phyloP scores from a whole-genome alignment of 2,329 filamentous ascomycete genomes.

The Metarhizium guizhouense region DNA sequence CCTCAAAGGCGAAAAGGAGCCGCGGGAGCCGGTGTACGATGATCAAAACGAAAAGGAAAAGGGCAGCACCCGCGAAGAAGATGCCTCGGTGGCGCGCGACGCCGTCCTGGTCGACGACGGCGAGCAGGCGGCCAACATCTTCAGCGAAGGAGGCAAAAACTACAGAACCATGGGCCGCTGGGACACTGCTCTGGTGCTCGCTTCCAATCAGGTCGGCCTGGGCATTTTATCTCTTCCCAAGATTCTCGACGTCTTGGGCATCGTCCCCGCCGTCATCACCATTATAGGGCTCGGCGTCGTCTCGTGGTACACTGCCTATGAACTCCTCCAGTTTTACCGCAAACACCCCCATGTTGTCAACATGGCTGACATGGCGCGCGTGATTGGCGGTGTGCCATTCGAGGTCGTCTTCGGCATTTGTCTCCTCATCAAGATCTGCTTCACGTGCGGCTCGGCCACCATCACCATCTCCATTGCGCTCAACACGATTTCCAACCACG shows the following conservation, averaged over 20 bases:
- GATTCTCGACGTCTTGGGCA: conserved; percentile 58
- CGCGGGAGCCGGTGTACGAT: background rate
- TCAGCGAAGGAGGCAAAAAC: conserved; percentile 21
- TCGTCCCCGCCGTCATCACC: conserved; percentile 59
- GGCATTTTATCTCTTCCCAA: conserved; percentile 61
- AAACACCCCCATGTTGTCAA: conserved; percentile 60
- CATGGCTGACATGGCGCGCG: conserved; percentile 59
- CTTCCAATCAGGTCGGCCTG: conserved; percentile 26
- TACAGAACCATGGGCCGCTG: conserved; percentile 25
- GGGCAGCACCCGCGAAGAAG: background rate
- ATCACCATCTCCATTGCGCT: conserved; percentile 58
- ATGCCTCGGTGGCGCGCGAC: background rate
- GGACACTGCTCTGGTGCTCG: conserved; percentile 23
- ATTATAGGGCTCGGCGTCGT: conserved; percentile 56
- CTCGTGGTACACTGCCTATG: conserved; percentile 49
- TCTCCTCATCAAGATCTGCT: conserved; percentile 64
- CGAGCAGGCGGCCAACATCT: conserved; percentile 15
- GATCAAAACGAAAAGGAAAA: background rate
- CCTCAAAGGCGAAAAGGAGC: background rate
- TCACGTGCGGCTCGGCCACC: conserved; percentile 59
- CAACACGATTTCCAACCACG: conserved; percentile 56
- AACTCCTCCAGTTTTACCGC: conserved; percentile 56
- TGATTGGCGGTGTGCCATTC: conserved; percentile 30
- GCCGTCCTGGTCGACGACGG: background rate
- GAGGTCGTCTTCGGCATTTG: conserved; percentile 38